Conservation (phyloP, 164 flowering plant species). For the Nymphaea colorata region DNA sequence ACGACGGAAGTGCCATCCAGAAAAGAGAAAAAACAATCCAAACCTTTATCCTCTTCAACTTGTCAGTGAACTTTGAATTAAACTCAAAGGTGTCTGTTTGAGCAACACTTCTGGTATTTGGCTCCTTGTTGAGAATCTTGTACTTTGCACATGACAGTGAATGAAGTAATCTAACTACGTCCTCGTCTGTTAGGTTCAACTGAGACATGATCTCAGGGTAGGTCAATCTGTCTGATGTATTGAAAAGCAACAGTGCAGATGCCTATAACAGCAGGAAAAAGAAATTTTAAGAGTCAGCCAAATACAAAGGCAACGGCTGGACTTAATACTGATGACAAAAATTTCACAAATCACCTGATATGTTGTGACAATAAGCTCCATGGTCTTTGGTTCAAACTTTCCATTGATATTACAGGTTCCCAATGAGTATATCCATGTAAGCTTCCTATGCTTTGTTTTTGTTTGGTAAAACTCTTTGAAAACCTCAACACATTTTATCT, state of each 20-base stretch:
- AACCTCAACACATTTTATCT: slow-evolving; percentile 67
- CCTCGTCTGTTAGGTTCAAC: slow-evolving; percentile 67
- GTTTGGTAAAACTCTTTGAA: slow-evolving; percentile 76
- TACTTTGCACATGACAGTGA: slow-evolving; percentile 87
- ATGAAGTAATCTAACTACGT: slow-evolving; percentile 65
- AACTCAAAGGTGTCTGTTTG: slow-evolving; percentile 65
- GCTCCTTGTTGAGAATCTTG: slow-evolving; percentile 75
- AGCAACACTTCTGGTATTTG: slow-evolving; percentile 58
- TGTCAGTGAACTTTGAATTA: slow-evolving; percentile 81
- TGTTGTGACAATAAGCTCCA: slow-evolving; percentile 77
- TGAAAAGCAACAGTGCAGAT: slow-evolving; percentile 66
- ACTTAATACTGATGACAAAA: not conserved
- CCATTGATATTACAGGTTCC: slow-evolving; percentile 80
- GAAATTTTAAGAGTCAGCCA: not conserved
- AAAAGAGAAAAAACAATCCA: not conserved
- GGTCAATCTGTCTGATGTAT: slow-evolving; percentile 53
- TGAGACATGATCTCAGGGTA: slow-evolving; percentile 71
- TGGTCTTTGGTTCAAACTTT: slow-evolving; percentile 65
- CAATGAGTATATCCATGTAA: slow-evolving; percentile 89
- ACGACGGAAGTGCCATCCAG: too few relatives aligned
- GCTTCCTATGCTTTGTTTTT: slow-evolving; percentile 79
- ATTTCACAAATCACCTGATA: slow-evolving; percentile 48
- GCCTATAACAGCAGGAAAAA: slow-evolving; percentile 31
- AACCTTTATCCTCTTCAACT: slow-evolving; percentile 89
- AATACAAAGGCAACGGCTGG: not conserved